Conservation (phyloP, 1,284 basidiomycete species). For the Lentinula novae-zelandiae region DNA sequence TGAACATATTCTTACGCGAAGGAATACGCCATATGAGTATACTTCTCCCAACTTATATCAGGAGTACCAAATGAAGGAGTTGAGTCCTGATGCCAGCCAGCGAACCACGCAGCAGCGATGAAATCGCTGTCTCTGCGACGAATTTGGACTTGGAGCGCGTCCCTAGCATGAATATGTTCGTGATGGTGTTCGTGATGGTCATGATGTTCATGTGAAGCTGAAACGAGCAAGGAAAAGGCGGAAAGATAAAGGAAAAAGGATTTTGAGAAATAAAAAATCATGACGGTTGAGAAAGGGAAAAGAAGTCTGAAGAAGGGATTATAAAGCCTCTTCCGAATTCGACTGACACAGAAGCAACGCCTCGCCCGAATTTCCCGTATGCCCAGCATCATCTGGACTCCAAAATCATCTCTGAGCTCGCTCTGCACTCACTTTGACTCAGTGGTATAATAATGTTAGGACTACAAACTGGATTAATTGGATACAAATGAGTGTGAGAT, state of each 20-base stretch:
- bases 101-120: slow-evolving; percentile 8
- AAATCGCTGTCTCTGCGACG: not conserved
- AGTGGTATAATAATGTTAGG: not conserved
- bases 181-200: not conserved
- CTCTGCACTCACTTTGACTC: no score
- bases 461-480: not conserved
- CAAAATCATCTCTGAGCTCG: no score
- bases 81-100: slow-evolving; percentile 9
- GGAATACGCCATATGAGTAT: slow-evolving; percentile 14
- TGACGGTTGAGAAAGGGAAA: not conserved
- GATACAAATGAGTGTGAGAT: slow-evolving; percentile 2
- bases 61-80: slow-evolving; percentile 5
- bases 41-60: slow-evolving; percentile 10
- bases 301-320: not conserved
- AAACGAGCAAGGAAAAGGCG: not conserved
- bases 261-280: not conserved
- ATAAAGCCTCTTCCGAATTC: not conserved
- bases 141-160: not conserved
- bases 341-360: not conserved
- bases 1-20: slow-evolving; percentile 6
- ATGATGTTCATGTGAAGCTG: not conserved
- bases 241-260: not conserved
- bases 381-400: no score
- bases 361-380: no score
- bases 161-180: not conserved